A percentile compares a stretch with the other conserved stretches of the same genome.
Evolutionary conservation across 768 basidiomycete species (phyloP).

Genomic region (Boletus insuetus): DNA sequence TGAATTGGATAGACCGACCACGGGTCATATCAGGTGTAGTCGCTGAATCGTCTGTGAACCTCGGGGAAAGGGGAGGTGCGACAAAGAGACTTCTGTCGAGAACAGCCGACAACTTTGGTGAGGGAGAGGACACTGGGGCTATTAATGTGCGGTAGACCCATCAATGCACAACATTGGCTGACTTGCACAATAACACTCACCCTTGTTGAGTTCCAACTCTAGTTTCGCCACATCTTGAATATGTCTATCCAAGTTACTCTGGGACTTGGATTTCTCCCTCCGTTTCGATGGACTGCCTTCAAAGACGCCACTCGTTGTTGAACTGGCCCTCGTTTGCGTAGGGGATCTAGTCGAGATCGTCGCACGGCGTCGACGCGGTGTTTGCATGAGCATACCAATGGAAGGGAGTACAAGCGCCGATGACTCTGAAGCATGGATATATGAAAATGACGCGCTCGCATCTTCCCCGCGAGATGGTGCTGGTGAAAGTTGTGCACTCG

Average conservation of each 20-base stretch:
- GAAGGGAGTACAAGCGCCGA: constrained; percentile 20
- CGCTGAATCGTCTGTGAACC: constrained; percentile 38
- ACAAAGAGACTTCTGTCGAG: constrained; percentile 71
- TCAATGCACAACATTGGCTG: neutral
- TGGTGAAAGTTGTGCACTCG: constrained; percentile 22
- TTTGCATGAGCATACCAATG: constrained; percentile 25
- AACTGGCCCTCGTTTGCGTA: constrained; percentile 31
- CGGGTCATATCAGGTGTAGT: constrained; percentile 21
- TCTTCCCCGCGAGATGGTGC: constrained; percentile 11
- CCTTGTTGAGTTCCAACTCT: constrained; percentile 60
- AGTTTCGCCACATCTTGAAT: constrained; percentile 66
- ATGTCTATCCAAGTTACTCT: constrained; percentile 60
- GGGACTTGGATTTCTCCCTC: constrained; percentile 64
- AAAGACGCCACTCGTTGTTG: constrained; percentile 29
- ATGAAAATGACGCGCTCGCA: constrained; percentile 23
- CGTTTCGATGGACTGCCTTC: constrained; percentile 59
- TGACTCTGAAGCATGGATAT: constrained; percentile 16
- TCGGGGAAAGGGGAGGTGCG: constrained; percentile 41
- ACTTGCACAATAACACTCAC: constrained; percentile 38
- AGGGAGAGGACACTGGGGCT: constrained; percentile 39
- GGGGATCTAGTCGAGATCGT: constrained; percentile 70
- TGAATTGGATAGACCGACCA: constrained; percentile 18
- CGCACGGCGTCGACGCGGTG: constrained; percentile 47
- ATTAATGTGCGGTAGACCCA: neutral
- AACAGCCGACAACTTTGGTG: constrained; percentile 59